phyloP scores from a whole-genome alignment of 768 basidiomycete species.

The Mrakia hoshinonis region DNA sequence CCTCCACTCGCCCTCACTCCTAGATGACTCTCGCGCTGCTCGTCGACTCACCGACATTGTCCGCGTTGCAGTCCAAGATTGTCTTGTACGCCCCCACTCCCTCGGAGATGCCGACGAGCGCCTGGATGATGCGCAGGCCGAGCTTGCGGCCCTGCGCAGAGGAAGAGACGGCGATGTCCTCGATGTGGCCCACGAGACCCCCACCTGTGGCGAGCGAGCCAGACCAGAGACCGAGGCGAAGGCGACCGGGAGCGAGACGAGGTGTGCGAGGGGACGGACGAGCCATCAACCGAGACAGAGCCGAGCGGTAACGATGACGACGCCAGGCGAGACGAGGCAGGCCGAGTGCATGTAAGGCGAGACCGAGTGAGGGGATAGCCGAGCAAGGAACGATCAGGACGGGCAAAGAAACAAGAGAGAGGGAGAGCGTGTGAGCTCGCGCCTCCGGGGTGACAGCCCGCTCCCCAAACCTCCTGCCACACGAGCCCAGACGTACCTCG shows the following conservation, averaged over 20 bases:
- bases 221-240: background rate
- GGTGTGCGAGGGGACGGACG: too few relatives aligned
- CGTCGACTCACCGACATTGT: constrained; percentile 88
- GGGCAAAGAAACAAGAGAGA: background rate
- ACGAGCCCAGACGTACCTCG: constrained; percentile 39
- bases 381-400: too few relatives aligned
- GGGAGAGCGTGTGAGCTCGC: background rate
- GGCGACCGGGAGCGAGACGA: too few relatives aligned
- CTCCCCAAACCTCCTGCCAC: background rate
- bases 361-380: too few relatives aligned
- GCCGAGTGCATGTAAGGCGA: too few relatives aligned
- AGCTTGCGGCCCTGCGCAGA: constrained; percentile 83
- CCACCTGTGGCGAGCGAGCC: constrained; percentile 43
- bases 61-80: constrained; percentile 85
- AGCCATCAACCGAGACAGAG: too few relatives aligned
- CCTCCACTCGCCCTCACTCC: too few relatives aligned
- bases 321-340: too few relatives aligned
- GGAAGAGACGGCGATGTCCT: constrained; percentile 91
- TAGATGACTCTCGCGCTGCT: too few relatives aligned
- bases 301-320: too few relatives aligned
- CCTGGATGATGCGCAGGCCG: constrained; percentile 76
- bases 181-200: constrained; percentile 89
- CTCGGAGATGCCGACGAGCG: constrained; percentile 76
- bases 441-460: too few relatives aligned
- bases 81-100: constrained; percentile 83